Base-by-base conservation (phyloP, 2,329 filamentous ascomycete species). In the Diplodia intermedia region DNA sequence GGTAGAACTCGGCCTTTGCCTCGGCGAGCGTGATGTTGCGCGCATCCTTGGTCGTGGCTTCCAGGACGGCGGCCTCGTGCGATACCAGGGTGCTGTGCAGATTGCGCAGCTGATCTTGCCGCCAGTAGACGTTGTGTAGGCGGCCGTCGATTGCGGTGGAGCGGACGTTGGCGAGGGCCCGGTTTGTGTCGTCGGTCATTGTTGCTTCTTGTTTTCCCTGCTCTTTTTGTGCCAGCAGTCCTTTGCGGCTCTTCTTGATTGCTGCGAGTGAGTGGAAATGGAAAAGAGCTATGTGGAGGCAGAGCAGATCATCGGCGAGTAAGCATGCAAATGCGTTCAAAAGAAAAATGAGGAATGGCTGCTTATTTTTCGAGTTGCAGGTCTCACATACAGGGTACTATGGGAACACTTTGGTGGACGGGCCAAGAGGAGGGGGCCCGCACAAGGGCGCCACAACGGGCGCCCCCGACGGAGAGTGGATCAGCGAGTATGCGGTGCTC, bases 101-200 rank as follows among this genome's bases (percentile, higher is more conserved):
- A 2, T 70, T 72, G 67, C 83, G 77, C 9, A 86, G 76, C 71
- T 86, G 80, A 40, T 79, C 77, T 71, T 83, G 82, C 12, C 81
- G 77, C 69, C 83, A 83, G 68, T 79, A 79, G n/a, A 81, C 70
- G 69, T 82, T 85, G 56, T 80, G 76, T 12, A 79, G 78, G 60
- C 82, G 79, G 31, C 80, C 80, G 61, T 85, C 82, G 11, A 82
- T 79, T 12, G 81, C 79, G 9, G 82, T 80, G 5, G 79, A 78
- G 61, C 78, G 75, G 14, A 84, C 71, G 33, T 70, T 71, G 63
- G 72, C 73, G 50, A 78, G 79, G 66, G 68, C 65, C 36, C 69
- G 73, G 20, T 70, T 70, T 77, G 75, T 20, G 70, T 71, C 18
- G 72, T 71, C 57, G 70, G 40, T 68, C 72, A 66, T 66, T 40